These are phyloP conservation scores for Alloascoidea hylecoeti DNA, from an alignment of 805 yeast genomes.

Conservation along the genomic window DNA sequence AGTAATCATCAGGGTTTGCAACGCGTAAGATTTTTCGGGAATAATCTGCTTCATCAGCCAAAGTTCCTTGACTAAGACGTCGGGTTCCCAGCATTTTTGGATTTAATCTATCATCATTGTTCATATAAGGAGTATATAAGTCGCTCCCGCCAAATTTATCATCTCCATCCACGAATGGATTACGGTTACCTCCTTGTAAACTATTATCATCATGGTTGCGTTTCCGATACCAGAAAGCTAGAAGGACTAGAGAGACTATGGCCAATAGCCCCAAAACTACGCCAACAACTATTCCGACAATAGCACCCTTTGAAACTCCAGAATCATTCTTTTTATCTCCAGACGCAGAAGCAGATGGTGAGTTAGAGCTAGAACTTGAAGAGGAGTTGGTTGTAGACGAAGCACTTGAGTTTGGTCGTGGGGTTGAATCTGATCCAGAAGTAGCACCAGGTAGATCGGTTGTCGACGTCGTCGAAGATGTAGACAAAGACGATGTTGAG, in stretches of 20 bases:
- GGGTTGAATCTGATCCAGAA: background rate
- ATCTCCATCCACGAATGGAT: background rate
- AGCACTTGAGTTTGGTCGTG: no score
- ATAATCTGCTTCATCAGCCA: constrained; percentile 79
- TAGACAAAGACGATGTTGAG: background rate
- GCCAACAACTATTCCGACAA: constrained; percentile 1
- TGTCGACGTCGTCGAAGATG: background rate
- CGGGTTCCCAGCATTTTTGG: constrained; percentile 73
- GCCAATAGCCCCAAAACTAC: background rate
- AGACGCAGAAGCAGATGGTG: background rate
- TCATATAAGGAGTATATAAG: constrained; percentile 15
- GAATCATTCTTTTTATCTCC: background rate
- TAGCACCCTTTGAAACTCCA: background rate
- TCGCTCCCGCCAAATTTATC: constrained; percentile 1
- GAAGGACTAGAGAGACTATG: background rate
- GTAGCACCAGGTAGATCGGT: no score
- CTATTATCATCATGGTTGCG: background rate
- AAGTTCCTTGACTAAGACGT: constrained; percentile 71
- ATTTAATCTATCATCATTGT: constrained; percentile 51
- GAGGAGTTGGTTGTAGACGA: background rate
- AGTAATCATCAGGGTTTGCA: constrained; percentile 69
- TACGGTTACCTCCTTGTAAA: background rate
- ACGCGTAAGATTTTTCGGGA: constrained; percentile 71
- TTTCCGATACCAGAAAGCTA: background rate
- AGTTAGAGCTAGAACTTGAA: background rate